A percentile compares a stretch with the other conserved stretches of the same genome.
These are phyloP conservation scores for Xerophyta viscosa DNA, from an alignment of 106 monocot genomes.

Conservation along the genomic window DNA sequence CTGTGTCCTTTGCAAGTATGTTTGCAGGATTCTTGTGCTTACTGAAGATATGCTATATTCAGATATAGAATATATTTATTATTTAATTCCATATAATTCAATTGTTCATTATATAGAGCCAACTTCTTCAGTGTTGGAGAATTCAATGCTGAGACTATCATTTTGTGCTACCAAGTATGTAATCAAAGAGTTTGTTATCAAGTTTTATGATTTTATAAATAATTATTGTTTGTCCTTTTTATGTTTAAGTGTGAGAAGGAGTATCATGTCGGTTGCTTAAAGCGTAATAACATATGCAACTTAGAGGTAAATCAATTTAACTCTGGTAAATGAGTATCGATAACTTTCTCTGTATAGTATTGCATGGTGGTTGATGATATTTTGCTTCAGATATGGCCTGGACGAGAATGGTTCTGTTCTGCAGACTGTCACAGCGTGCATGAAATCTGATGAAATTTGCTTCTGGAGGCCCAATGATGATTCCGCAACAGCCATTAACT, in stretches of 20 bases:
- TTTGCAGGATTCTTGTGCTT: background rate
- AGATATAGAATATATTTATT: too few species aligned
- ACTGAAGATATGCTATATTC: background rate
- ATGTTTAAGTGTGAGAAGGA: conserved; percentile 31
- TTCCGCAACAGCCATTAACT: conserved; percentile 16
- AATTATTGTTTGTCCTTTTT: background rate
- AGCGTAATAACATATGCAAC: conserved; percentile 12
- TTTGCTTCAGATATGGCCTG: conserved; percentile 30
- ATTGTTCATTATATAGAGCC: conserved; percentile 12
- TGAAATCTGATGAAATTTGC: conserved; percentile 13
- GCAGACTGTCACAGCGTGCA: conserved; percentile 26
- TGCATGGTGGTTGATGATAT: background rate
- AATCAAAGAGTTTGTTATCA: background rate
- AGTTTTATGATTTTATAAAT: background rate
- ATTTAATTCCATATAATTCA: background rate
- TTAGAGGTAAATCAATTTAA: conserved; percentile 29
- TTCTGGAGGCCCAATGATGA: background rate
- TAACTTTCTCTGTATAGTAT: background rate
- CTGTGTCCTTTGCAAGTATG: conserved; percentile 44
- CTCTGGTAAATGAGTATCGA: too few species aligned
- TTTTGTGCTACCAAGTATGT: conserved; percentile 44
- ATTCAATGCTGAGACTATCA: conserved; percentile 15
- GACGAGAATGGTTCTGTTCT: conserved; percentile 54
- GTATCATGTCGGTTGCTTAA: conserved; percentile 45
- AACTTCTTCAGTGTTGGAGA: background rate